Evolutionary conservation across 2,329 filamentous ascomycete genomes (phyloP), one percentile per base, ranked within the genome.

Genomic region (Waltergamsia citrina): DNA sequence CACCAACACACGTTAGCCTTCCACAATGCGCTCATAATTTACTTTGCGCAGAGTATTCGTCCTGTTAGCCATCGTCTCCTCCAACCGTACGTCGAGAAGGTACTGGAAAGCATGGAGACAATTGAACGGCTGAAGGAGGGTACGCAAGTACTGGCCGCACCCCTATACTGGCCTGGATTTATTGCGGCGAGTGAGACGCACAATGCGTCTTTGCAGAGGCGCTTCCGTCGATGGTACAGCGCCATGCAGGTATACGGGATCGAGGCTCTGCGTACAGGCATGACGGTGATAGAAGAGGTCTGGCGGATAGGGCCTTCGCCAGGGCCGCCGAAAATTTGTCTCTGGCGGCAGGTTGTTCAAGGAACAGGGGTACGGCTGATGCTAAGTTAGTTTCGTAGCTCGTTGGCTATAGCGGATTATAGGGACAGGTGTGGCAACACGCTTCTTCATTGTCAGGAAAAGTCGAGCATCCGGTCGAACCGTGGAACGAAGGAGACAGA

Each of bases 1-100:
- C n/a, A n/a, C n/a, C n/a, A n/a, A n/a, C n/a, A n/a, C n/a, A n/a
- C n/a, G n/a, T n/a, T 23, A 10, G 43, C 43, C 5, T 50, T 50
- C 25, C 45, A 49, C 22, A 43, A 50, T 18, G 47, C 47, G 11
- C 26, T 49, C 16, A 44, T 50, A n/a, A 44, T 49, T 2, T 49
- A 50, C 32, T 47, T 50, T 16, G 39, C 46, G 0, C 45, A 47
- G 15, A 39, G 42, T 7, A 34, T 48, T 0, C 38, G 39, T 3
- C 35, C 43, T 0, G 32, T 48, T 3, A 37, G 41, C 7, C 36
- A 44, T n/a, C 34, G 40, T 0, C 46, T 44, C 12, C 29, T 48
- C 3, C 38, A 38, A 1, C 38, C 33, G 7, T 44, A 48, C 19
- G 40, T 46, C 1, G 27, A 46, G n/a, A 35, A 23, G 1, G 42